Base-by-base conservation (phyloP, 306 rosid species). In the Lithocarpus polystachyus region DNA sequence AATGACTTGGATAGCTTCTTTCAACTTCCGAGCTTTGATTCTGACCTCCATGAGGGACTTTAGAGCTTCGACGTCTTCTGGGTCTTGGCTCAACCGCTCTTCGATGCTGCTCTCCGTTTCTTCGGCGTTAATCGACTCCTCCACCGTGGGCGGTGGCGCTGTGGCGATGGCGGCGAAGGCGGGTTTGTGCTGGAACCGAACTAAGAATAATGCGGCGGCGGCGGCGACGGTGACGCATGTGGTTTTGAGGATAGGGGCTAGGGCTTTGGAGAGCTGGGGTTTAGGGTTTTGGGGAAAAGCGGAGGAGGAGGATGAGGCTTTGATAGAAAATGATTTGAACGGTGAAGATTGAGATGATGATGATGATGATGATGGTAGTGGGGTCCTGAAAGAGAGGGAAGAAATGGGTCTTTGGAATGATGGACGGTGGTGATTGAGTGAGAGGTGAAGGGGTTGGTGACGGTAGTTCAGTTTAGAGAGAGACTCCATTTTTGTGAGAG, bases 21-120 rank as follows among this genome's bases (percentile, higher is more conserved):
- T 56, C 3, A 93, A 73, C 82, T 84, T 88, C 22, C 80, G 71
- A n/a, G 85, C 82, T 76, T 76, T 84, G 74, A 96, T 59, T 19
- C 78, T 88, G 1, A 45, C 61, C 88, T 89, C 96, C 77, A 90
- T 75, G 43, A 90, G 83, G 2, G 91, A 86, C 19, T 87, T 75
- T 15, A 93, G 92, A 9, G 89, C 90, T 11, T 85, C 91, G 28
- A 73, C 31, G 31, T 92, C 93, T 40, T 59, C n/a, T 0, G 91
- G 90, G 62, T 89, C 68, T 12, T 54, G 60, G 51, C 56, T 60
- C 84, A 92, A 71, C 2, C 75, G 79, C 73, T 86, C 92, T 62
- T 90, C 88, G 26, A 91, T 75, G 2, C 22, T 62, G 9, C 77
- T 78, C 79, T 88, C 97, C 5, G 55, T 61, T 3, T 88, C 93